These are phyloP conservation scores for Penicillium fimorum DNA, from an alignment of 495 filamentous ascomycete species.

Conservation along the genomic window DNA sequence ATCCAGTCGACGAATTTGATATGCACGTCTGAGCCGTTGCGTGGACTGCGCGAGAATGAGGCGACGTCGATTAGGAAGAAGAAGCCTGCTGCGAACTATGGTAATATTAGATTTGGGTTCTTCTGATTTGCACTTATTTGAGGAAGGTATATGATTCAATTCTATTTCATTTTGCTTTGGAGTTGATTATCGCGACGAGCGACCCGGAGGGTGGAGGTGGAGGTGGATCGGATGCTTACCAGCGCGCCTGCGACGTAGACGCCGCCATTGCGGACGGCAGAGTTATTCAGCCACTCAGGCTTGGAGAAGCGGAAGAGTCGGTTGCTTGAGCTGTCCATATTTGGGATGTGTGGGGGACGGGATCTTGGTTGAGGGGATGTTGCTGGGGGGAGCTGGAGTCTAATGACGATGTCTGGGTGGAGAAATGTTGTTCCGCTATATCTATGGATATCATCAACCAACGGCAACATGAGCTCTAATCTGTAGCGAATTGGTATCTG, in stretches of 20 bases:
- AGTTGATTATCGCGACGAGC: background rate
- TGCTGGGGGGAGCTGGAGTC: conserved; percentile 14
- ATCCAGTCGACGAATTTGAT: conserved; percentile 99
- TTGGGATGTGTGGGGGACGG: conserved; percentile 17
- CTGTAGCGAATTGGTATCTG: background rate
- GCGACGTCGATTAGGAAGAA: conserved; percentile 94
- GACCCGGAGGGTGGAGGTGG: conserved; percentile 2
- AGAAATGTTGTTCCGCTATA: conserved; percentile 2
- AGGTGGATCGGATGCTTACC: conserved; percentile 51
- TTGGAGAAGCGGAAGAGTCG: conserved; percentile 75
- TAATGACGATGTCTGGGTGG: conserved; percentile 26
- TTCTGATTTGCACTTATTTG: background rate
- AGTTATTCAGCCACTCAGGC: conserved; percentile 88
- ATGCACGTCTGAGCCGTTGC: conserved; percentile 79
- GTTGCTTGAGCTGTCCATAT: conserved; percentile 53
- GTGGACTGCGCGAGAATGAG: conserved; percentile 75
- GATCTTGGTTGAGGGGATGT: conserved; percentile 5
- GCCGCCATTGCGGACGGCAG: conserved; percentile 74
- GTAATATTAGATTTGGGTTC: conserved; percentile 20
- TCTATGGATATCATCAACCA: background rate
- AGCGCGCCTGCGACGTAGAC: conserved; percentile 85
- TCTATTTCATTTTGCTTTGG: background rate
- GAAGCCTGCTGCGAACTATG: conserved; percentile 92
- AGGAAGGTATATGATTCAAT: background rate
- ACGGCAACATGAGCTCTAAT: background rate